Evolutionary conservation across 495 filamentous ascomycete genomes (phyloP).

Genomic region (Lindgomyces ingoldianus): DNA sequence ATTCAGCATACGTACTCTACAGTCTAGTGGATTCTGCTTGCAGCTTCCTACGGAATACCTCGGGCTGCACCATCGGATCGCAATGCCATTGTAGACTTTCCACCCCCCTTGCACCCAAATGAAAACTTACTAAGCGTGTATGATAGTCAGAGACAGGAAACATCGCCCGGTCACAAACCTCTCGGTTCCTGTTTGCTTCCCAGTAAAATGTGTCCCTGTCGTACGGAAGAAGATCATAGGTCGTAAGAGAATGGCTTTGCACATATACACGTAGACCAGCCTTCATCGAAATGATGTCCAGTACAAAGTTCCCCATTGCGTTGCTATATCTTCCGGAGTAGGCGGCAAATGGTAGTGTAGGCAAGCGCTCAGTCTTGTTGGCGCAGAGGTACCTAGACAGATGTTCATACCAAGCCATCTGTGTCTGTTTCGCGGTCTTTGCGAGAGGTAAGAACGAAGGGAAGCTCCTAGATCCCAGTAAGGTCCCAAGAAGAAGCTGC

Average conservation of each 20-base stretch:
- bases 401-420: not conserved
- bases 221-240: constrained; percentile 2
- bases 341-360: not conserved
- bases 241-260: not conserved
- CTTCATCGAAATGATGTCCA: not conserved
- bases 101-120: not conserved
- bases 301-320: not conserved
- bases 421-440: not conserved
- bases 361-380: not conserved
- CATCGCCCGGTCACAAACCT: not conserved
- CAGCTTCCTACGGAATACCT: not conserved
- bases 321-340: constrained; percentile 8
- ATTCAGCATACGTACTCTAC: not conserved
- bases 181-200: constrained; percentile 1
- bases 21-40: not conserved
- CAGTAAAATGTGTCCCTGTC: constrained; percentile 15
- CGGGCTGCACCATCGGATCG: not conserved
- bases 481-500: not conserved
- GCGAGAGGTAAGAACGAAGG: not conserved
- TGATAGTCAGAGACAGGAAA: not conserved
- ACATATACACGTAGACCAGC: not conserved
- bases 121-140: not conserved
- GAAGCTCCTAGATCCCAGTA: not conserved
- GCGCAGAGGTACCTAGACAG: not conserved
- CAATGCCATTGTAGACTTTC: not conserved